phyloP scores from a whole-genome alignment of 2,329 filamentous ascomycete species.

The Penicillium sp. region DNA sequence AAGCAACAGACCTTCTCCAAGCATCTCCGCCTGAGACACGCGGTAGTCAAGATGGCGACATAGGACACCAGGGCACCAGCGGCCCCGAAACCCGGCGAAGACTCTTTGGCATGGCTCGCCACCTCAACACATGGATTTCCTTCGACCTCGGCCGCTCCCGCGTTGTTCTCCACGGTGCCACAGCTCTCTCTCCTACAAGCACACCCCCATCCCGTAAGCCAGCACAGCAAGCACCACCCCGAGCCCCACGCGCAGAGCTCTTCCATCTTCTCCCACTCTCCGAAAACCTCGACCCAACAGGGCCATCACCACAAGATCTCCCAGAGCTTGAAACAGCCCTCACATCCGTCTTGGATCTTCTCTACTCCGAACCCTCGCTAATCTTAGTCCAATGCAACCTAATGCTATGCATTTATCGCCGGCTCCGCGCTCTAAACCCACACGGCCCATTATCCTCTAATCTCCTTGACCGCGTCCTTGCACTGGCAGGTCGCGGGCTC shows the following conservation, averaged over 20 bases:
- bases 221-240: slow-evolving; percentile 31
- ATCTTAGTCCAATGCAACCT: slow-evolving; percentile 56
- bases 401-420: slow-evolving; percentile 55
- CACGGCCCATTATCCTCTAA: slow-evolving; percentile 39
- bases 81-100: slow-evolving; percentile 43
- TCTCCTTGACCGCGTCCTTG: slow-evolving; percentile 49
- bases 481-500: slow-evolving; percentile 46
- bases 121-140: slow-evolving; percentile 60
- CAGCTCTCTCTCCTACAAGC: slow-evolving; percentile 37
- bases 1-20: slow-evolving; percentile 5
- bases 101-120: slow-evolving; percentile 53
- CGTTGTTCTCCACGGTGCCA: slow-evolving; percentile 49
- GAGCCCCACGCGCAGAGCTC: slow-evolving; percentile 39
- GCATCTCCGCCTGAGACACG: slow-evolving; percentile 2
- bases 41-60: background rate
- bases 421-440: slow-evolving; percentile 52
- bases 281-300: slow-evolving; percentile 54
- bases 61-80: slow-evolving; percentile 5
- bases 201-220: background rate
- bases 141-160: slow-evolving; percentile 58
- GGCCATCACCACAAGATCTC: slow-evolving; percentile 38
- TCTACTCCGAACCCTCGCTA: slow-evolving; percentile 44
- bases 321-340: slow-evolving; percentile 47
- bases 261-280: slow-evolving; percentile 55
- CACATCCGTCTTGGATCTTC: slow-evolving; percentile 40